These are phyloP conservation scores for Saccharomycopsis selenospora DNA, from an alignment of 805 yeast species.

Conservation along the genomic window DNA sequence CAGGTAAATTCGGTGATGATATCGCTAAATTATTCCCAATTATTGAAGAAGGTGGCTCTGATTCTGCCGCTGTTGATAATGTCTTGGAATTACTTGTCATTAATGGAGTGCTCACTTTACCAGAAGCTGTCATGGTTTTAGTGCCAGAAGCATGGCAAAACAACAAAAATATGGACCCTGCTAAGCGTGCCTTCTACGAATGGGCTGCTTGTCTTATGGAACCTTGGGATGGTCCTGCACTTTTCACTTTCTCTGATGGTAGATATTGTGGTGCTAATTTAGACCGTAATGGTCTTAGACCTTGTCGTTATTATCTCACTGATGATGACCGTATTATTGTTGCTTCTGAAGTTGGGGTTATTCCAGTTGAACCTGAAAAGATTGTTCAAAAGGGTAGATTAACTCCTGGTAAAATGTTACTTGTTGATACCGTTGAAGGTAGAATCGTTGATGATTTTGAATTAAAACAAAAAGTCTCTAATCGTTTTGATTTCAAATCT, in stretches of 20 bases:
- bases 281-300: slow-evolving; percentile 96
- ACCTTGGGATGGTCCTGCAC: slow-evolving; percentile 99
- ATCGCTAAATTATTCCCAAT: slow-evolving; percentile 88
- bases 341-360: slow-evolving; percentile 97
- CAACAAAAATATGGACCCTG: slow-evolving; percentile 78
- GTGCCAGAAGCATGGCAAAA: slow-evolving; percentile 99
- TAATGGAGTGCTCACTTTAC: slow-evolving; percentile 85
- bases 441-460: slow-evolving; percentile 89
- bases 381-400: slow-evolving; percentile 87
- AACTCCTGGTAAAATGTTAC: slow-evolving; percentile 92
- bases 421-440: slow-evolving; percentile 91
- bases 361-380: slow-evolving; percentile 76
- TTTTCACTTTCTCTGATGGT: slow-evolving; percentile 94
- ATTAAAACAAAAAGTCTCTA: slow-evolving; percentile 71
- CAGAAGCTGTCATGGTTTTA: slow-evolving; percentile 95
- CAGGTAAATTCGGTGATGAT: slow-evolving; percentile 82
- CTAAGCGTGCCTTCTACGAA: slow-evolving; percentile 90
- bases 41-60: slow-evolving; percentile 98
- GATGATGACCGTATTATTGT: slow-evolving; percentile 93
- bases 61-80: slow-evolving; percentile 95
- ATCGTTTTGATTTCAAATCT: slow-evolving; percentile 83
- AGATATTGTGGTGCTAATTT: slow-evolving; percentile 97
- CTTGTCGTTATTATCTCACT: slow-evolving; percentile 95
- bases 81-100: slow-evolving; percentile 86
- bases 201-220: slow-evolving; percentile 99